Evolutionary conservation across 306 rosid genomes (phyloP).

Genomic region (Rubus parviflorus): DNA sequence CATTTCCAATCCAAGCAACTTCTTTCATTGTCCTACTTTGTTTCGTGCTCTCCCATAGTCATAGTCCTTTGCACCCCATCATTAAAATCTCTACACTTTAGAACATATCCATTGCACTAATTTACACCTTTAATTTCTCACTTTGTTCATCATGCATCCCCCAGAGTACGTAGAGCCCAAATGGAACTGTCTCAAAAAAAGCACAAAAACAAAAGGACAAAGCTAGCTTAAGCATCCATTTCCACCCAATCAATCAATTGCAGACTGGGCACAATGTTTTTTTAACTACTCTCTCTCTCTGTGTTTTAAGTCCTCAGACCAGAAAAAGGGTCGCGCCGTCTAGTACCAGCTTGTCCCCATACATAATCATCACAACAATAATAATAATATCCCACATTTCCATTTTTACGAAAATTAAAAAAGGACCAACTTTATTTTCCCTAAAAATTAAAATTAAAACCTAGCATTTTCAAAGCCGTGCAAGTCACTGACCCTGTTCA

Average conservation of each 20-base stretch:
- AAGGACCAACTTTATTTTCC: not conserved
- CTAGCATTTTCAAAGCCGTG: slow-evolving; percentile 94
- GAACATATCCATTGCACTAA: not conserved
- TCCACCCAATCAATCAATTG: not conserved
- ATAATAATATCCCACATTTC: not conserved
- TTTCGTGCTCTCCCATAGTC: not conserved
- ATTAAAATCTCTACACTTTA: not conserved
- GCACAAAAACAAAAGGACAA: not conserved
- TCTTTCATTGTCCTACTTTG: not conserved
- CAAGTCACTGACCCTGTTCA: slow-evolving; percentile 72
- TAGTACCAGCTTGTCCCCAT: slow-evolving; percentile 34
- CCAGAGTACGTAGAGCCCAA: not conserved
- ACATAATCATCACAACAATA: not conserved
- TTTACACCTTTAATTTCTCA: not conserved
- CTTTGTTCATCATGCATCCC: not conserved
- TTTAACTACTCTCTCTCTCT: not conserved
- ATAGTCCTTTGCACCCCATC: not conserved
- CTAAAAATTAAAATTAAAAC: slow-evolving; percentile 37
- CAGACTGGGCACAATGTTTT: not conserved
- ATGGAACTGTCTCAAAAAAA: not conserved
- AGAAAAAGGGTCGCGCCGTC: slow-evolving; percentile 41
- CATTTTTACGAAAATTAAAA: not conserved
- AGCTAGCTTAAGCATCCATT: not conserved
- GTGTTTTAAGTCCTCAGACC: slow-evolving; percentile 2
- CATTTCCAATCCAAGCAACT: not conserved